Evolutionary conservation across 2,329 filamentous ascomycete species (phyloP).

Genomic region (Sclerotinia glacialis): DNA sequence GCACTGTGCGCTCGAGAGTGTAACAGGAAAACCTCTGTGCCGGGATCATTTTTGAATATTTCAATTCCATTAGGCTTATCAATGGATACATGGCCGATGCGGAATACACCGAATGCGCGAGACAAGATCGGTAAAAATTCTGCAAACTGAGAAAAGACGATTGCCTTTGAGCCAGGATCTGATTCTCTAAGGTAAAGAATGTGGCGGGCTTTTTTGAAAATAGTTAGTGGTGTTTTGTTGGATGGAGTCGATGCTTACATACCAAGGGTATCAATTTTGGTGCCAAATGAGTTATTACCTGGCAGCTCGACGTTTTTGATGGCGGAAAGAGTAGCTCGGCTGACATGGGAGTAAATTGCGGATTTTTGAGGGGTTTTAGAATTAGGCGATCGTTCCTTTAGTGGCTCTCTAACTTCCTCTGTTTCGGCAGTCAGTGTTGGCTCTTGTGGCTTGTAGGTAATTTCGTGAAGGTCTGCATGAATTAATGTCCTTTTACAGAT

Average conservation of each 20-base stretch:
- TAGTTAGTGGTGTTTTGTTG: not conserved
- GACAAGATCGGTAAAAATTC: constrained; percentile 75
- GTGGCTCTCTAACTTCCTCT: constrained; percentile 45
- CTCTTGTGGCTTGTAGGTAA: constrained; percentile 75
- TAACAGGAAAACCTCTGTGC: constrained; percentile 78
- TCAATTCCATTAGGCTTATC: constrained; percentile 66
- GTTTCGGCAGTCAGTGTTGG: constrained; percentile 59
- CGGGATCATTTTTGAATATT: constrained; percentile 72
- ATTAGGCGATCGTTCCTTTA: constrained; percentile 32
- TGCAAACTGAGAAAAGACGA: constrained; percentile 90
- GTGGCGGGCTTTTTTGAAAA: constrained; percentile 56
- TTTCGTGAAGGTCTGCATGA: constrained; percentile 72
- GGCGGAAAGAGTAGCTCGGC: constrained; percentile 65
- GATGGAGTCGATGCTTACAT: not conserved
- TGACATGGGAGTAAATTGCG: constrained; percentile 75
- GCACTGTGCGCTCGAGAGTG: constrained; percentile 86
- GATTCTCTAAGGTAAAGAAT: constrained; percentile 79
- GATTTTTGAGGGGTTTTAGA: constrained; percentile 37
- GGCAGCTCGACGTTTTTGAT: constrained; percentile 79
- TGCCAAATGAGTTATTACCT: constrained; percentile 68
- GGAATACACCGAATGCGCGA: constrained; percentile 66
- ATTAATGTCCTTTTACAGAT: constrained; percentile 73
- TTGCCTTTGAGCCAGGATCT: constrained; percentile 83
- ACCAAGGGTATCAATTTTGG: constrained; percentile 77
- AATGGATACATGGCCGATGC: constrained; percentile 72